A percentile compares a stretch with the other conserved stretches of the same genome.
phyloP scores from a whole-genome alignment of 768 basidiomycete genomes.

The Crucibulum laeve region DNA sequence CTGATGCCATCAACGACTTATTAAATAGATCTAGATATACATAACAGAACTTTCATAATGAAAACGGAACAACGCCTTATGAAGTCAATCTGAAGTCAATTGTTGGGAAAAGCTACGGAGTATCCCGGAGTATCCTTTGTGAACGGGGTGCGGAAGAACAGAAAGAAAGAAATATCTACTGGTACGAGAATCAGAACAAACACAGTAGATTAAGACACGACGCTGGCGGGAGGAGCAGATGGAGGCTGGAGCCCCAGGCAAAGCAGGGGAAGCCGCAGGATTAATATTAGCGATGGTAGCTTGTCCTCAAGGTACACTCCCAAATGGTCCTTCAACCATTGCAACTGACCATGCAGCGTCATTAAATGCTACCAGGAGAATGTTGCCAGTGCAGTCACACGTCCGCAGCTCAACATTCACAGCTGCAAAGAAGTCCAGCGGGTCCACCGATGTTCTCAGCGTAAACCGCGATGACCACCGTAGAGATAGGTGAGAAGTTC shows the following conservation, averaged over 20 bases:
- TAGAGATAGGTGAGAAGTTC: slow-evolving; percentile 5
- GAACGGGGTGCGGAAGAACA: no score
- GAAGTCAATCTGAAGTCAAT: no score
- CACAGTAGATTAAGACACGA: no score
- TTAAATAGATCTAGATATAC: no score
- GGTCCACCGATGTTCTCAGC: background rate
- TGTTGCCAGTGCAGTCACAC: slow-evolving; percentile 9
- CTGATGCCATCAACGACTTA: no score
- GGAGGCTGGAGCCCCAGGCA: background rate
- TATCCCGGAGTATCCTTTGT: no score
- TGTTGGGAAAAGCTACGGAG: no score
- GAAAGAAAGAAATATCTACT: no score
- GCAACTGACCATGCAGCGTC: slow-evolving; percentile 17
- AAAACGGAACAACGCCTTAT: no score
- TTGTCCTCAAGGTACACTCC: slow-evolving; percentile 17
- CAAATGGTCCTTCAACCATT: slow-evolving; percentile 16
- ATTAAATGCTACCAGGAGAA: slow-evolving; percentile 11
- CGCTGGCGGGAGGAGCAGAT: background rate
- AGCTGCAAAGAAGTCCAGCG: slow-evolving; percentile 1
- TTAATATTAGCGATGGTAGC: background rate
- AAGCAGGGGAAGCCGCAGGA: background rate
- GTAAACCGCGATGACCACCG: slow-evolving; percentile 7
- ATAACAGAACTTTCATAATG: no score
- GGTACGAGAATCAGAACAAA: no score
- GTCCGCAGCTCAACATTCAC: slow-evolving; percentile 8